Conservation (phyloP, 805 yeast genomes). For the Ogataea ganodermae region DNA sequence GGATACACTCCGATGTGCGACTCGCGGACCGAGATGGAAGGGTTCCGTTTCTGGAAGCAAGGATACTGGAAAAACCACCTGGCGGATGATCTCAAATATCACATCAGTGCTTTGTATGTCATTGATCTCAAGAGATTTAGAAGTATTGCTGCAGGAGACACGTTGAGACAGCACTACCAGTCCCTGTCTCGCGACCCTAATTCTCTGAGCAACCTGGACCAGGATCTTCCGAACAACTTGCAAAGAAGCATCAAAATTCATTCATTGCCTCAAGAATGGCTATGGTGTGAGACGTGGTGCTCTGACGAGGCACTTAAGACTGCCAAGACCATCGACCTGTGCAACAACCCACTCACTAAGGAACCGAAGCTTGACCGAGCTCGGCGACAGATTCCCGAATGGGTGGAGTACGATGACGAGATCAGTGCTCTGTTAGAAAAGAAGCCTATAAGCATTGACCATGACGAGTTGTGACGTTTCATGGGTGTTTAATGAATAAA, state of each 20-base stretch:
- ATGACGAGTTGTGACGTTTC: slow-evolving; percentile 19
- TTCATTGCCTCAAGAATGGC: slow-evolving; percentile 80
- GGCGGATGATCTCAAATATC: slow-evolving; percentile 61
- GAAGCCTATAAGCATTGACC: not conserved
- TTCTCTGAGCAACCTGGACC: slow-evolving; percentile 83
- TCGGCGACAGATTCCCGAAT: slow-evolving; percentile 73
- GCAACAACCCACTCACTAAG: slow-evolving; percentile 80
- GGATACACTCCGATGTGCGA: slow-evolving; percentile 89
- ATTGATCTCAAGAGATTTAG: slow-evolving; percentile 75
- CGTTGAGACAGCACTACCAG: slow-evolving; percentile 82
- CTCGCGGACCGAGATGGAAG: slow-evolving; percentile 76
- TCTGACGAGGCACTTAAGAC: slow-evolving; percentile 55
- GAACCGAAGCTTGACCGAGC: slow-evolving; percentile 80
- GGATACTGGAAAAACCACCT: slow-evolving; percentile 84
- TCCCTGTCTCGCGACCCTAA: slow-evolving; percentile 73
- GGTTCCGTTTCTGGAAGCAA: slow-evolving; percentile 86
- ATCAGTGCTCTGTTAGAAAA: slow-evolving; percentile 37
- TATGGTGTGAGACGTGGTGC: slow-evolving; percentile 96
- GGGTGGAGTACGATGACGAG: slow-evolving; percentile 66
- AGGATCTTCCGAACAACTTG: slow-evolving; percentile 88
- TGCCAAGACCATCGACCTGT: slow-evolving; percentile 81
- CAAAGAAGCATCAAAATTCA: slow-evolving; percentile 68
- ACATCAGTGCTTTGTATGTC: slow-evolving; percentile 82
- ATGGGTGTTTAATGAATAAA: not conserved
- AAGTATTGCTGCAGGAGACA: slow-evolving; percentile 71